Evolutionary conservation across 2,329 filamentous ascomycete species (phyloP), one percentile per base, ranked within the genome.

Genomic region (Sphaerulina vaccinii): DNA sequence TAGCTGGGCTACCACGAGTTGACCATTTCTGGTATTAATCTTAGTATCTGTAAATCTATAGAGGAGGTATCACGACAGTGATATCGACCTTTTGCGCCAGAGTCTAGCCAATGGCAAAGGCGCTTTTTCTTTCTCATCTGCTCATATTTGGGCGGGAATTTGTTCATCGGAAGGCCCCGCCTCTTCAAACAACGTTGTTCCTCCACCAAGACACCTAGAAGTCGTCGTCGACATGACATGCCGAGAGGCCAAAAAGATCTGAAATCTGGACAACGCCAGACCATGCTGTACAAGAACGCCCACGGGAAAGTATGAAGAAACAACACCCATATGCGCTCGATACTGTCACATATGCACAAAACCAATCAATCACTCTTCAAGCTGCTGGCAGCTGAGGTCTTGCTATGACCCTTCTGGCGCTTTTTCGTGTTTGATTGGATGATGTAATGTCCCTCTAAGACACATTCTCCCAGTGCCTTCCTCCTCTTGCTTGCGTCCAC

Each of bases 341-440:
- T 41, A 49, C 24, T 29, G 16, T 38, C 37, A 39, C 37, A 41
- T 35, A 41, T 49, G 45, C 45, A 49, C 45, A 49, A 49, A 41
- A 36, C 11, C 16, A 32, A 22, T 23, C 2, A 6, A 15, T 11
- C 5, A 32, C 9, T 13, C 10, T 5, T 18, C 16, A 16, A 15
- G 16, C 16, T 21, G 10, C 11, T 15, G 7, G 45, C 45, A 32
- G 24, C 16, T 33, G 16, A 41, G 16, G 16, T 18, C 37, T 11
- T 49, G 35, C 41, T 37, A 49, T 40, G 45, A 49, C 16, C 33
- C 54, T n/a, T 54, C 53, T 11, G 60, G 69, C 13, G 71, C 71
- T 43, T 65, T 66, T 58, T 78, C 75, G 48, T 71, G 68, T 64
- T 78, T 78, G 61, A 78, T 71, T 4, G 75, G 75, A 59, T 78